A percentile compares a stretch with the other conserved stretches of the same genome.
Conservation (phyloP, 176 grass and related monocot genomes). For the Phyllostachys edulis region DNA sequence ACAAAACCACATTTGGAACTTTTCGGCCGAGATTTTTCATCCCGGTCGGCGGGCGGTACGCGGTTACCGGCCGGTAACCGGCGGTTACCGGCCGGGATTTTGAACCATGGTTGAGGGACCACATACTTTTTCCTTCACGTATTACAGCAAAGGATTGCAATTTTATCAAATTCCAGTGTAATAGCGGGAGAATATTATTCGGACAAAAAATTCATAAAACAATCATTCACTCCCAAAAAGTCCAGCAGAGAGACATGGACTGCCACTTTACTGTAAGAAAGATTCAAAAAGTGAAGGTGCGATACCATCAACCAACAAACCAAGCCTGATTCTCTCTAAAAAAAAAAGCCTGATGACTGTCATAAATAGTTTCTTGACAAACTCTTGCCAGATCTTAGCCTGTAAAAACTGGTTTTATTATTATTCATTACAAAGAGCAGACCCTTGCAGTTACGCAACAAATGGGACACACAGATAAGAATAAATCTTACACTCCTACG, state of each 20-base stretch:
- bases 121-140: too few species aligned
- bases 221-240: background rate
- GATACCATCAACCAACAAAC: background rate
- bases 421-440: constrained; percentile 16
- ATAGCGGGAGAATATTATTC: too few species aligned
- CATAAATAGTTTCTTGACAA: constrained; percentile 22
- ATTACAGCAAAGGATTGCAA: background rate
- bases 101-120: too few species aligned
- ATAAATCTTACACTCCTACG: constrained; percentile 27
- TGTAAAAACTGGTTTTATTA: constrained; percentile 34
- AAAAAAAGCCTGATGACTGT: background rate
- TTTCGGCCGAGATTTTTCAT: too few species aligned
- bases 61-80: too few species aligned
- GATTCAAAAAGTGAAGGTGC: background rate
- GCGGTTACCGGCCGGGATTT: too few species aligned
- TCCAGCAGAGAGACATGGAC: background rate
- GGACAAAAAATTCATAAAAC: background rate
- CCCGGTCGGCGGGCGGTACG: too few species aligned
- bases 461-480: background rate
- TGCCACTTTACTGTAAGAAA: background rate
- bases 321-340: background rate
- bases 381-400: constrained; percentile 23
- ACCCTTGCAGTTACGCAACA: constrained; percentile 18
- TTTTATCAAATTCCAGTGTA: background rate
- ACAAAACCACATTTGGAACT: too few species aligned